A percentile compares a stretch with the other conserved stretches of the same genome.
Conservation (phyloP, 75 land plant genomes). For the Pinus taeda region DNA sequence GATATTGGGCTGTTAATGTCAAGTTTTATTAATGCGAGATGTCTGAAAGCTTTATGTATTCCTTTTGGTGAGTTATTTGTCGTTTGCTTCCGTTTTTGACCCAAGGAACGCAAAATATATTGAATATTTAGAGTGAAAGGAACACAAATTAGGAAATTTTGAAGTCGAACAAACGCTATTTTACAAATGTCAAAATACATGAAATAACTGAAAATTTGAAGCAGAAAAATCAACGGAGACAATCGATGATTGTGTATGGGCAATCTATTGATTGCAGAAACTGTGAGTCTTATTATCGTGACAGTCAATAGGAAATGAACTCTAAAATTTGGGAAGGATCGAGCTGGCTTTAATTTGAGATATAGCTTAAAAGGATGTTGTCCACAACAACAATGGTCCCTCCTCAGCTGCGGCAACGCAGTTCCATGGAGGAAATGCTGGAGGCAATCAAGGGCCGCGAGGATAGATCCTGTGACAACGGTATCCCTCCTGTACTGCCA, state of each 20-base stretch:
- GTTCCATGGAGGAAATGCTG: constrained; percentile 8
- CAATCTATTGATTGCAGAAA: not conserved
- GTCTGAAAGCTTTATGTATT: too few species aligned
- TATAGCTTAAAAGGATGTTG: not conserved
- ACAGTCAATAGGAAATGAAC: not conserved
- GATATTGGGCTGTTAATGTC: too few species aligned
- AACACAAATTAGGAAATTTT: not conserved
- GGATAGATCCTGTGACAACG: not conserved
- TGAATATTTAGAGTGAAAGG: constrained; percentile 3
- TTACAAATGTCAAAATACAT: too few species aligned
- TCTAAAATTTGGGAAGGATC: not conserved
- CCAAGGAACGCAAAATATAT: not conserved
- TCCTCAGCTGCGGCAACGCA: not conserved
- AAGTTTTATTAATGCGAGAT: too few species aligned
- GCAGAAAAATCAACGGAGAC: not conserved
- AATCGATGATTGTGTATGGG: not conserved
- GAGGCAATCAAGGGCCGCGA: not conserved
- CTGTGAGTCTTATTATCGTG: not conserved
- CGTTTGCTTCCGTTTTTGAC: not conserved
- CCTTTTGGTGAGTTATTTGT: constrained; percentile 4
- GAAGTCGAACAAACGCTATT: not conserved
- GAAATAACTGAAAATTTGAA: not conserved
- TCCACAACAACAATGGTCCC: too few species aligned
- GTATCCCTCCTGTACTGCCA: constrained; percentile 5
- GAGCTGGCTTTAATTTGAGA: not conserved